Conservation (phyloP, 2,329 filamentous ascomycete genomes). For the Lomentospora prolificans region DNA sequence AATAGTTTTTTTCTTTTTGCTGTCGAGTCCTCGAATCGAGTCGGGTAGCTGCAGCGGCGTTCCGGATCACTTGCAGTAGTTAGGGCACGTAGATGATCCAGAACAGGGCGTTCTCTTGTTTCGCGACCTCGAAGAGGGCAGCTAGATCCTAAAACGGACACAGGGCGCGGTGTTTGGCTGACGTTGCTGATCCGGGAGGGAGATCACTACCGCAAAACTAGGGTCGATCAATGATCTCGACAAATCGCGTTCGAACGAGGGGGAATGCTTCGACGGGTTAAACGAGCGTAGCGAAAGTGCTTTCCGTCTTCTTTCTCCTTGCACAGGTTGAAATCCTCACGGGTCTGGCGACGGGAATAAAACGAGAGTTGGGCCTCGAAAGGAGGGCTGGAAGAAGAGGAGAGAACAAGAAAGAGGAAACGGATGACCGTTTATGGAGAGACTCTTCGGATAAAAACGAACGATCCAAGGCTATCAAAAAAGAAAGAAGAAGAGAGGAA, state of each 20-base stretch:
- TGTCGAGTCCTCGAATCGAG: neutral
- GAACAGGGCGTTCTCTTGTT: neutral
- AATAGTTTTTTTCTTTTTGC: neutral
- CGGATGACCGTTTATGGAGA: neutral
- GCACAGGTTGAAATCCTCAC: neutral
- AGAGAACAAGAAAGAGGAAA: neutral
- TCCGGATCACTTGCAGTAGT: neutral
- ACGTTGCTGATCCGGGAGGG: neutral
- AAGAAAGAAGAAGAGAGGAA: neutral
- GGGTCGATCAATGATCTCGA: neutral
- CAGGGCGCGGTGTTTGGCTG: neutral
- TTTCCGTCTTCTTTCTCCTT: neutral
- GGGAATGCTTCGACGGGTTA: neutral
- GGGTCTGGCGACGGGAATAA: neutral
- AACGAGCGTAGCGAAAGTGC: neutral
- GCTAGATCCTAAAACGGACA: too few species aligned
- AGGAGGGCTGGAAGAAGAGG: neutral
- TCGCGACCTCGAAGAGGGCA: too few species aligned
- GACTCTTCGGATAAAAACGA: conserved; percentile 2
- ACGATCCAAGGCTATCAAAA: neutral
- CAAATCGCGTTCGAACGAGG: neutral
- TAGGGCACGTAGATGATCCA: neutral
- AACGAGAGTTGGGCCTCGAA: neutral
- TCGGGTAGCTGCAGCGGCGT: neutral
- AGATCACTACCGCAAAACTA: neutral